These are phyloP conservation scores for Vitis cinerea DNA, from an alignment of 164 flowering plant genomes.

Conservation along the genomic window DNA sequence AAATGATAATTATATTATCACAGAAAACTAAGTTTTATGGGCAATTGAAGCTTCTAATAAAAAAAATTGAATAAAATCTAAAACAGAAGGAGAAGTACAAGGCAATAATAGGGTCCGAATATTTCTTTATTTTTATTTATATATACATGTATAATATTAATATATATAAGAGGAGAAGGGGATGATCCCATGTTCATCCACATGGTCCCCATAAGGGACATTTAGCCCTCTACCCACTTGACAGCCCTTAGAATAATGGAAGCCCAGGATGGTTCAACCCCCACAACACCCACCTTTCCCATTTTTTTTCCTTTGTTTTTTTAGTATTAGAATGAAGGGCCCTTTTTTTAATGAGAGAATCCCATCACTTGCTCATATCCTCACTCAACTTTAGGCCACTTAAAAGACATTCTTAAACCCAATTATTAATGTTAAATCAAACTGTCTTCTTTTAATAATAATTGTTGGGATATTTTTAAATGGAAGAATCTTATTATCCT, in stretches of 20 bases:
- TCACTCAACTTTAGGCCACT: conserved; percentile 8
- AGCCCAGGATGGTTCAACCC: conserved; percentile 3
- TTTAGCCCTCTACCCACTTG: conserved; percentile 30
- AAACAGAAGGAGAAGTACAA: conserved; percentile 10
- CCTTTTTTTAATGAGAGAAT: conserved; percentile 5
- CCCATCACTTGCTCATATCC: conserved; percentile 16
- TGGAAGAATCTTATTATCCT: conserved; percentile 10
- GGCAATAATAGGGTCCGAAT: conserved; percentile 8
- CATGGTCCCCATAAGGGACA: conserved; percentile 39
- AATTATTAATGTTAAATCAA: conserved; percentile 2
- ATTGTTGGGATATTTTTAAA: not conserved
- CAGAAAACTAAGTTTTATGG: not conserved
- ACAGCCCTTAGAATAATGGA: conserved; percentile 22
- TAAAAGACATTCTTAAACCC: conserved; percentile 8
- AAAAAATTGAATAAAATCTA: not conserved
- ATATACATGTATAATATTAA: too few relatives aligned
- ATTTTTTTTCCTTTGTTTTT: not conserved
- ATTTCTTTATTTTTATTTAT: not conserved
- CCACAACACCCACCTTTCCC: not conserved
- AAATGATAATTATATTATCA: not conserved
- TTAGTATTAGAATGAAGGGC: not conserved
- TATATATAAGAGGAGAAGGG: not conserved
- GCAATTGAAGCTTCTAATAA: conserved; percentile 16
- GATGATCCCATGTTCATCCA: conserved; percentile 27
- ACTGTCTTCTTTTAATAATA: not conserved